Evolutionary conservation across 768 basidiomycete genomes (phyloP).

Genomic region (Leccinellum luteum): DNA sequence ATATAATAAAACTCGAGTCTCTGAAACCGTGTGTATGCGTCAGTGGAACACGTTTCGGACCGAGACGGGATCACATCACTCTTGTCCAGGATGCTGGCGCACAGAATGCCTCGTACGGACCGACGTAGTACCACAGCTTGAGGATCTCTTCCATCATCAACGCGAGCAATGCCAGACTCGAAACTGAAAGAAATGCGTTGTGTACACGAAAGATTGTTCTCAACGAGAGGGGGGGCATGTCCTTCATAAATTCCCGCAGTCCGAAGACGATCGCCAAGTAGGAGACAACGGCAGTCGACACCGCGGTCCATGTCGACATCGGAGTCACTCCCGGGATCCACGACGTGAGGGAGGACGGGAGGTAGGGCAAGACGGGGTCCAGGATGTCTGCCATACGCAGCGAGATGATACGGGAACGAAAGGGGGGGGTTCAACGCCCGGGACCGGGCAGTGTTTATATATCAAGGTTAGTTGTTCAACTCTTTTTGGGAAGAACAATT

Average conservation of each 20-base stretch:
- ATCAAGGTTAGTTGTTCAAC: too few relatives aligned
- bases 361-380: conserved; percentile 19
- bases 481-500: too few relatives aligned
- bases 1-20: conserved; percentile 93
- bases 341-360: conserved; percentile 52
- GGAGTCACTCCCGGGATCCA: conserved; percentile 80
- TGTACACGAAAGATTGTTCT: conserved; percentile 78
- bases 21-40: conserved; percentile 37
- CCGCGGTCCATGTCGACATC: conserved; percentile 69
- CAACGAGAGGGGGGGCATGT: conserved; percentile 63
- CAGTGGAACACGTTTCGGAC: conserved; percentile 1
- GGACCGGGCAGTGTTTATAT: too few relatives aligned
- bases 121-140: conserved; percentile 68
- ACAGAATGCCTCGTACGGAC: conserved; percentile 76
- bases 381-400: conserved; percentile 8
- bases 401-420: not conserved
- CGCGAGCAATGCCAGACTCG: conserved; percentile 73
- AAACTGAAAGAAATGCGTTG: conserved; percentile 79
- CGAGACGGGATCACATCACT: conserved; percentile 43
- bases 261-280: conserved; percentile 88
- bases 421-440: not conserved
- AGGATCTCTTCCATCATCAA: conserved; percentile 85
- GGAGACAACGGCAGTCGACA: conserved; percentile 61
- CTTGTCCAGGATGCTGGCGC: conserved; percentile 74
- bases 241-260: conserved; percentile 79